phyloP scores from a whole-genome alignment of 352 stramenopile species.

The Globisporangium yorkense region DNA sequence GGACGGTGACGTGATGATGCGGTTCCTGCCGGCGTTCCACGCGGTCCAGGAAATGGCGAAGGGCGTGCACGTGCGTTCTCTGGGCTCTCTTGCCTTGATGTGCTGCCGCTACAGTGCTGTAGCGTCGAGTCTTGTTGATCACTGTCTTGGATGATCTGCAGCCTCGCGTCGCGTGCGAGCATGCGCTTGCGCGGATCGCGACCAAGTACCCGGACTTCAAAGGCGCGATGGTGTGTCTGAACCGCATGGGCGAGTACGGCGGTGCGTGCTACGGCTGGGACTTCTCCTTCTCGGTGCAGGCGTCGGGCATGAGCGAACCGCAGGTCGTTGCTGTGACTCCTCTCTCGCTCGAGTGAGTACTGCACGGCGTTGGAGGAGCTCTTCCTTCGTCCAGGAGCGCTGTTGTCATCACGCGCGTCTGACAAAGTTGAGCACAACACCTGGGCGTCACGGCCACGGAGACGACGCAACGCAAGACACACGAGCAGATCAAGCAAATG shows the following conservation, averaged over 20 bases:
- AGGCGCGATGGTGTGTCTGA: conserved; percentile 77
- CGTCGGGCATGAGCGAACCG: conserved; percentile 43
- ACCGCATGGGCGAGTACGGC: conserved; percentile 64
- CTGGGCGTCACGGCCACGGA: not conserved
- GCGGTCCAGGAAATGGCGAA: conserved; percentile 77
- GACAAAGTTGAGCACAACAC: too few species aligned
- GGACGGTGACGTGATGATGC: conserved; percentile 91
- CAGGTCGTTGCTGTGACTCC: conserved; percentile 47
- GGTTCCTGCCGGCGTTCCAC: conserved; percentile 83
- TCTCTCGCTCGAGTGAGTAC: conserved; percentile 21
- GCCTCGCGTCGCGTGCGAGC: conserved; percentile 56
- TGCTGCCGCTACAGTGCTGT: not conserved
- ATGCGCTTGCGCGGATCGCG: conserved; percentile 46
- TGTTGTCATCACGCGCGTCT: too few species aligned
- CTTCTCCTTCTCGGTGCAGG: conserved; percentile 67
- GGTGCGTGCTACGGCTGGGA: conserved; percentile 68
- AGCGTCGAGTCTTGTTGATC: not conserved
- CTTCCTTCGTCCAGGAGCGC: not conserved
- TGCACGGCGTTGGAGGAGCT: not conserved
- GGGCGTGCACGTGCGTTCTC: conserved; percentile 53
- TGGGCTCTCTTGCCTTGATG: not conserved
- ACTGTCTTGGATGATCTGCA: conserved; percentile 6
- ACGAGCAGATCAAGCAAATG: not conserved
- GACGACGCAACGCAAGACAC: too few species aligned
- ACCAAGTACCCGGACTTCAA: conserved; percentile 53